Evolutionary conservation across 106 monocot species (phyloP), one percentile per base, ranked within the genome.

Genomic region (Allium fistulosum): DNA sequence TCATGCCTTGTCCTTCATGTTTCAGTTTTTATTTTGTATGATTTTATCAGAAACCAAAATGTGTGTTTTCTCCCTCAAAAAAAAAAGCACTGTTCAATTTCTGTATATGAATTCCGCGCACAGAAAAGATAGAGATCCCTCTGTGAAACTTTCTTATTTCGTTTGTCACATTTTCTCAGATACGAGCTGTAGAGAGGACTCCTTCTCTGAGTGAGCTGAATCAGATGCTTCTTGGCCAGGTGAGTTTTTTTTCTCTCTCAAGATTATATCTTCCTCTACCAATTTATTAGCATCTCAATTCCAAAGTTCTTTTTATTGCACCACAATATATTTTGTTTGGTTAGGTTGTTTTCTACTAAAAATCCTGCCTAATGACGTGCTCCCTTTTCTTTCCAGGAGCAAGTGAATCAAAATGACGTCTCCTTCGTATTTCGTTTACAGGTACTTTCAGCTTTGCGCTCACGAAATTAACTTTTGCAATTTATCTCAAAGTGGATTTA

Each of bases 351-450:
- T 51, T 10, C 48, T 48, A 52, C 2, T 52, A 26, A 13, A 26
- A 53, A 47, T 62, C 37, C 57, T 45, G 46, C 46, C 56, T 58
- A 49, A 71, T 61, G 49, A 26, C 49, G 11, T 63, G 28, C 8
- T 37, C 5, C 37, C 2, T 37, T 37, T 8, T 48, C 18, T 76
- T 70, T 82, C 68, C 90, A 99, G 99, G 99, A 99, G 48, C 90
- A 93, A 61, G 66, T 87, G 26, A 90, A 93, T 79, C 93, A 99
- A 65, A 92, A 90, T 80, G 83, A 87, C 49, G 70, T 93, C 46
- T 99, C 99, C 22, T 99, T 93, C 87, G 93, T 99, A 68, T 99
- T 99, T 76, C 93, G 99, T 60, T 74, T 99, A 69, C 93, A 99
- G 93, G 99, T 93, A 78, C 46, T 37, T 26, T 56, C n/a, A n/a